Evolutionary conservation across 768 basidiomycete species (phyloP).

Genomic region (Amylocystis lapponica): DNA sequence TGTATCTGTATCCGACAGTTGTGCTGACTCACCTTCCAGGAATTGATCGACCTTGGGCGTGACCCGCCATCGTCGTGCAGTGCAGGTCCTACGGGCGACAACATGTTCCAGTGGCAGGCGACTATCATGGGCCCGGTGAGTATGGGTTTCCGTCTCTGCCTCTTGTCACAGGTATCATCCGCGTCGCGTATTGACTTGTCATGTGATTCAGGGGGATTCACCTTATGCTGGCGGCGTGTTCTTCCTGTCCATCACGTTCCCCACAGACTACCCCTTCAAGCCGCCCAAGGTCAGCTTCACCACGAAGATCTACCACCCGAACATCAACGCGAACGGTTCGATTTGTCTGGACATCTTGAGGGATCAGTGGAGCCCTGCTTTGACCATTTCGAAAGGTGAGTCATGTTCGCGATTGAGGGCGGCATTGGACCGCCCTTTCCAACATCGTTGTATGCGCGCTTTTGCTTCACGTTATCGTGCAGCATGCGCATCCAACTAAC

Average conservation of each 20-base stretch:
- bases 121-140: constrained; percentile 99
- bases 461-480: neutral
- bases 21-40: constrained; percentile 42
- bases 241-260: constrained; percentile 92
- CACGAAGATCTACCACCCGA: constrained; percentile 99
- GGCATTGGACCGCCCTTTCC: neutral
- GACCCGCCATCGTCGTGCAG: constrained; percentile 99
- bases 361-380: constrained; percentile 98
- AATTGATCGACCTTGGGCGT: constrained; percentile 98
- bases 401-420: neutral
- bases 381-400: constrained; percentile 98
- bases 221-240: constrained; percentile 99
- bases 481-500: neutral
- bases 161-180: neutral
- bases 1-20: constrained; percentile 1
- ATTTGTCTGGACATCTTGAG: constrained; percentile 98
- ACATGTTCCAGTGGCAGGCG: constrained; percentile 99
- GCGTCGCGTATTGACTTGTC: constrained; percentile 6
- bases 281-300: constrained; percentile 99
- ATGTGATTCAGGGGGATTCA: constrained; percentile 71
- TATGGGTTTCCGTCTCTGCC: constrained; percentile 13
- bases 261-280: constrained; percentile 99
- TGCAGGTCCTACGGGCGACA: constrained; percentile 95
- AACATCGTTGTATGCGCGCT: neutral
- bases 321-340: constrained; percentile 99